Evolutionary conservation across 2,329 filamentous ascomycete species (phyloP), one percentile per base, ranked within the genome.

Genomic region (Neonectria coccinea): DNA sequence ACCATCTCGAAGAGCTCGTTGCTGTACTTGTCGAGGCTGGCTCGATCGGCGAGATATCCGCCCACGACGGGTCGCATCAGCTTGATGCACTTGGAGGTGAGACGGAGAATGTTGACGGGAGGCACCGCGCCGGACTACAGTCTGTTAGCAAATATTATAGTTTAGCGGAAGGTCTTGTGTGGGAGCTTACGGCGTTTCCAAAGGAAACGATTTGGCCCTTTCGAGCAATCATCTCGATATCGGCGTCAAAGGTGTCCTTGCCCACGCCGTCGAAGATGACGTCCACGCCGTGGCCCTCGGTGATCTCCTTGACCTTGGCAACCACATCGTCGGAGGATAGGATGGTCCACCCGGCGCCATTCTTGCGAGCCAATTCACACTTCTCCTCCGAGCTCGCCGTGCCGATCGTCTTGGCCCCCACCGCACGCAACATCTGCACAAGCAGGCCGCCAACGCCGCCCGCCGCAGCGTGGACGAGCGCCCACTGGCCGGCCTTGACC

Each of bases 251-350:
- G 0, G 94, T 97, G 53, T 86, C 85, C 81, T 93, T 93, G 12
- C 94, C 94, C 3, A 97, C 92, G 6, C 92, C 92, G 76, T 97
- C 94, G 76, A 93, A 97, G 29, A 97, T 91, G 10, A 90, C 93
- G 67, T 88, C 86, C 2, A 91, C 89, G 8, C 94, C 94, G 64
- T 88, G 81, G 0, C 91, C 91, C 2, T 83, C 86, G 0, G 93
- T 97, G 53, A 92, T 88, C 75, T 91, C 85, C 72, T 85, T 82
- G 6, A 93, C 89, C 75, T 86, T 83, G 41, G 77, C 79, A 61
- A 86, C 86, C 25, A 91, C 81, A 66, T 86, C 83, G 52, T 90
- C 88, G 18, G 68, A 60, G 70, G 94, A 95, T 76, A 92, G 90
- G 70, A 97, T 84, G 60, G 91, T 81, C 69, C 90, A 88, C 72